Evolutionary conservation across 768 basidiomycete species (phyloP), one percentile per base, ranked within the genome.

Genomic region (Solioccasus polychromus): DNA sequence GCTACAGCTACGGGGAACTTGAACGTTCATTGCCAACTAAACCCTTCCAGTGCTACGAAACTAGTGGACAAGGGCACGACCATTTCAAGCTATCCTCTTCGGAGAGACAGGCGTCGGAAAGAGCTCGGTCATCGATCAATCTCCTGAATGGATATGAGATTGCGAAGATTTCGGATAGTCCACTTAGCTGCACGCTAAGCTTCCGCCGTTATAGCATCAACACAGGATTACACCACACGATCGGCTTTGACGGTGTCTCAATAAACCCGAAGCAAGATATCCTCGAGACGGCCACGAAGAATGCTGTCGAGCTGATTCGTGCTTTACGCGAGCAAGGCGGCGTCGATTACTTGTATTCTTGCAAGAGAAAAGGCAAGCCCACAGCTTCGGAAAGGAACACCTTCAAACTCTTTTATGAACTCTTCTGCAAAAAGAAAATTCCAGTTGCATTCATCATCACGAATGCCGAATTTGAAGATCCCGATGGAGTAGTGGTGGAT

Each of bases 91-190:
- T 5, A 52, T 74, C 36, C 32, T 74, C 14, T 74, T 75, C 32
- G 73, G 73, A 6, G 70, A 72, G 38, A 52, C 66, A 0, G 72
- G 73, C 23, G 48, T 37, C 15, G 67, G 68, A 35, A 75, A 76
- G 48, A 70, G 70, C 42, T 69, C 70, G 0, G 45, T 74, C 35
- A 50, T 74, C 47, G n/a, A n/a, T n/a, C n/a, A 75, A 75, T 50
- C 65, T 76, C 52, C 23, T 74, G 19, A 39, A 48, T 18, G 64
- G 61, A 6, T 14, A 37, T 1, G n/a, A 49, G 0, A 37, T 43
- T 3, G 70, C 71, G 2, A 8, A 25, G 0, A 52, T 61, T 8
- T 70, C 69, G 8, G 52, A 47, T 29, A 24, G 43, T 7, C 49
- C 64, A 9, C 20, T 42, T 0, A 63, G 70, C 8, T 71, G 64